Evolutionary conservation across 139 green algal genomes (phyloP), one percentile per base, ranked within the genome.

Genomic region (Chlamydomonas asymmetrica): DNA sequence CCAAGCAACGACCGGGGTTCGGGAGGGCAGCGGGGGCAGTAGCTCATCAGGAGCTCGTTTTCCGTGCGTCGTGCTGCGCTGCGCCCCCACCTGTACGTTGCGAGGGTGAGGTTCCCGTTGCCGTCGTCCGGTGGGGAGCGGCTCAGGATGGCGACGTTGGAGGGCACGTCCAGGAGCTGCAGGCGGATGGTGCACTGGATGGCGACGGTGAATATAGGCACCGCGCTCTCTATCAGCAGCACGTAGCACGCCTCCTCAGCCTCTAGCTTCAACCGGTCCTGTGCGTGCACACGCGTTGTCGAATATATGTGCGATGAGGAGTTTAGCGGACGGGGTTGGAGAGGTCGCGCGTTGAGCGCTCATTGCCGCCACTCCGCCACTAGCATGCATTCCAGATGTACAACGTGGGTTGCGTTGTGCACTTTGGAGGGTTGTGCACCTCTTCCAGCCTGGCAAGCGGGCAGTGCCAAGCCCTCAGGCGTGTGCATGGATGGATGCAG

Each of bases 81-180:
- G n/a, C n/a, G n/a, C n/a, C n/a, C 40, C 13, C 59, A 87, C 81
- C 88, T 85, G 84, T 93, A 94, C 2, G 90, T 93, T 29, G 88
- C 90, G 0, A 93, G 78, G 34, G 86, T 89, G n/a, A 82, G 62
- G 74, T 82, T 90, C 59, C 82, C 84, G 32, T 75, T 79, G 38
- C 61, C 39, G 8, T 69, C 43, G 34, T 92, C 82, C 16, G 80
- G 49, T 1, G 84, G 78, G 10, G 76, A 85, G 23, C 73, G 38
- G 62, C 76, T 87, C 18, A 91, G 52, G 49, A 94, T 91, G 43
- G 90, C 90, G 20, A 89, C 84, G 66, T 89, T 90, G 49, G 75
- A 80, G 29, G 85, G 79, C 63, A 86, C 66, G 54, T 93, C 88
- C 65, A 93, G 73, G 70, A 95, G 78, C 84, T 86, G 71, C 68